Evolutionary conservation across 2,329 filamentous ascomycete genomes (phyloP).

Genomic region (Neopestalotiopsis rosae): DNA sequence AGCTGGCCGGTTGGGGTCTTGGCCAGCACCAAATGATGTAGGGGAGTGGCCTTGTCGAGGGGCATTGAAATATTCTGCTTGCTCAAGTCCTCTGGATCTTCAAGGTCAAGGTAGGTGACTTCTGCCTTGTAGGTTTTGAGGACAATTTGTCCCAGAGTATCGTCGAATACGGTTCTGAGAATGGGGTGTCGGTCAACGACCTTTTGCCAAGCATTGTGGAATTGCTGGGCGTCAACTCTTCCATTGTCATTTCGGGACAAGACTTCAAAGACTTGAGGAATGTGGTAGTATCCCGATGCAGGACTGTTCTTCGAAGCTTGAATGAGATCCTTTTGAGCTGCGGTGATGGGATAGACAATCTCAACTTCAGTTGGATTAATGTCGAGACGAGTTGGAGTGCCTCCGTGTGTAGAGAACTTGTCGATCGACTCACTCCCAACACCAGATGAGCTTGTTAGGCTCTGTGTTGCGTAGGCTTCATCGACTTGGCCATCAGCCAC

Average conservation of each 20-base stretch:
- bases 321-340: conserved; percentile 11
- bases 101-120: neutral
- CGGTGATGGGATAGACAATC: conserved; percentile 2
- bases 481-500: conserved; percentile 16
- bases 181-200: conserved; percentile 19
- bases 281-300: conserved; percentile 16
- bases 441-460: conserved; percentile 19
- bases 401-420: conserved; percentile 8
- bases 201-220: conserved; percentile 19
- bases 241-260: neutral
- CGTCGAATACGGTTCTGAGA: conserved; percentile 17
- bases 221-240: conserved; percentile 11
- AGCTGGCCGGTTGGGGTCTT: neutral
- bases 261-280: conserved; percentile 18
- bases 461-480: conserved; percentile 19
- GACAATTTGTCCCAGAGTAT: conserved; percentile 9
- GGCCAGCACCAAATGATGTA: conserved; percentile 16
- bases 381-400: conserved; percentile 4
- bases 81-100: neutral
- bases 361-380: conserved; percentile 14
- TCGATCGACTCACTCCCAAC: neutral
- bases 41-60: conserved; percentile 3
- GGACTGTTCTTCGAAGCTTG: conserved; percentile 13
- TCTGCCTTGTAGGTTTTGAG: conserved; percentile 15
- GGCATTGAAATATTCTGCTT: neutral